These are phyloP conservation scores for Syncephalastrum racemosum DNA, from an alignment of 371 early-diverging fungal genomes.

Conservation along the genomic window DNA sequence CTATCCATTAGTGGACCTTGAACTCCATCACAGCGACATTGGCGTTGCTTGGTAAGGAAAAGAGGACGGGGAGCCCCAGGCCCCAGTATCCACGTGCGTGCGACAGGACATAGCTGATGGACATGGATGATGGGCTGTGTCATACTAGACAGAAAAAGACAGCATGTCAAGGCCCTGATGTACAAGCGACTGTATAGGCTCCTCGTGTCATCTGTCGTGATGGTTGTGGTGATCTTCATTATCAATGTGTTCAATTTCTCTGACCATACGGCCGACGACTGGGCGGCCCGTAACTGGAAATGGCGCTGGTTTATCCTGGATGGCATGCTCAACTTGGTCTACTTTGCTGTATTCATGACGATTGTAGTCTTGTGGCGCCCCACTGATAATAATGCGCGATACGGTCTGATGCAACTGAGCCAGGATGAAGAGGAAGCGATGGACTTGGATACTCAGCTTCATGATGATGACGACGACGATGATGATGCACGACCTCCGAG, in stretches of 20 bases:
- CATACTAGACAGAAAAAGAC: constrained; percentile 66
- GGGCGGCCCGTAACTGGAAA: constrained; percentile 80
- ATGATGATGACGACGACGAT: constrained; percentile 43
- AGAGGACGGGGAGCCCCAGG: too few relatives aligned
- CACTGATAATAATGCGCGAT: constrained; percentile 85
- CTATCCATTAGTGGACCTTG: constrained; percentile 51
- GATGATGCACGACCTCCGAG: neutral
- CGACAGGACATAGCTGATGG: neutral
- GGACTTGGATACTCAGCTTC: constrained; percentile 50
- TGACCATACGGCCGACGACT: constrained; percentile 54
- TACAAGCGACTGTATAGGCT: constrained; percentile 79
- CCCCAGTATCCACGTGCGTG: neutral
- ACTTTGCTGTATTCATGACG: constrained; percentile 71
- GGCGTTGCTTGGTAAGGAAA: constrained; percentile 18
- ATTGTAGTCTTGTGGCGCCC: constrained; percentile 90
- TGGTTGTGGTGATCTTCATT: constrained; percentile 74
- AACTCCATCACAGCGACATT: constrained; percentile 36
- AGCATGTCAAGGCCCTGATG: constrained; percentile 86
- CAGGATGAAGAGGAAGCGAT: constrained; percentile 56
- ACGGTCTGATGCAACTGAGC: constrained; percentile 50
- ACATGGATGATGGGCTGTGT: neutral
- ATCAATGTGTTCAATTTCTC: constrained; percentile 73
- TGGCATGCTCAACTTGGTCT: constrained; percentile 81
- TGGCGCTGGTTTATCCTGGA: constrained; percentile 89
- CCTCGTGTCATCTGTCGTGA: constrained; percentile 67